Conservation (phyloP, 1,139 yeast genomes). For the Candida albicans region DNA sequence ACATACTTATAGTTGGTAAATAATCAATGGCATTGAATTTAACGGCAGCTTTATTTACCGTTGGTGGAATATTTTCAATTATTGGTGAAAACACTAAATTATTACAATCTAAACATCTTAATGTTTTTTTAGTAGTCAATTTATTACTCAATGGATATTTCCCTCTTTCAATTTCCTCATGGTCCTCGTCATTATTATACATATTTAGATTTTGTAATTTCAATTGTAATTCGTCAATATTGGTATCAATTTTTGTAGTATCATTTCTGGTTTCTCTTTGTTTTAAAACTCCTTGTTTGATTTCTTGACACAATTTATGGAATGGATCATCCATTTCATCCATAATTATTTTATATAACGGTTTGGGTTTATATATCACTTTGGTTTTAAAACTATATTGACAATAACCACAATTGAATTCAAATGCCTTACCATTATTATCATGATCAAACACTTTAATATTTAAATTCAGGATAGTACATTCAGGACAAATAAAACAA, state of each 20-base stretch:
- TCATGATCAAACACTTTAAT: slow-evolving; percentile 28
- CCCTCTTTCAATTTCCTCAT: background rate
- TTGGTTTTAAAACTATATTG: slow-evolving; percentile 28
- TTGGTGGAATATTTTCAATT: slow-evolving; percentile 24
- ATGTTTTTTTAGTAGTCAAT: slow-evolving; percentile 25
- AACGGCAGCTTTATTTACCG: slow-evolving; percentile 28
- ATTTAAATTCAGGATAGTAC: slow-evolving; percentile 25
- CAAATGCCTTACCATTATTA: slow-evolving; percentile 33
- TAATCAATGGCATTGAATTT: slow-evolving; percentile 38
- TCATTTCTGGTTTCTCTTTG: background rate
- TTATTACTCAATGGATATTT: slow-evolving; percentile 27
- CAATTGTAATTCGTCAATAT: slow-evolving; percentile 6
- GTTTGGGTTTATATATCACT: slow-evolving; percentile 35
- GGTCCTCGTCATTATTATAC: background rate
- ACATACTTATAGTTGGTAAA: slow-evolving; percentile 22
- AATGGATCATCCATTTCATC: slow-evolving; percentile 16
- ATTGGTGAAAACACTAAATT: slow-evolving; percentile 27
- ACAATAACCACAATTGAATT: slow-evolving; percentile 36
- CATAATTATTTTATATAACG: slow-evolving; percentile 31
- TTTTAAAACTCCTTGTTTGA: slow-evolving; percentile 9
- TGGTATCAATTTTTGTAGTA: background rate
- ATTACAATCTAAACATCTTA: slow-evolving; percentile 32
- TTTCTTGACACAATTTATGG: slow-evolving; percentile 11
- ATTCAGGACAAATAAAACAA: slow-evolving; percentile 43
- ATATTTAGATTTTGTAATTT: slow-evolving; percentile 11